Evolutionary conservation across 1,284 basidiomycete genomes (phyloP), one percentile per base, ranked within the genome.

Genomic region (Porodaedalea pini): DNA sequence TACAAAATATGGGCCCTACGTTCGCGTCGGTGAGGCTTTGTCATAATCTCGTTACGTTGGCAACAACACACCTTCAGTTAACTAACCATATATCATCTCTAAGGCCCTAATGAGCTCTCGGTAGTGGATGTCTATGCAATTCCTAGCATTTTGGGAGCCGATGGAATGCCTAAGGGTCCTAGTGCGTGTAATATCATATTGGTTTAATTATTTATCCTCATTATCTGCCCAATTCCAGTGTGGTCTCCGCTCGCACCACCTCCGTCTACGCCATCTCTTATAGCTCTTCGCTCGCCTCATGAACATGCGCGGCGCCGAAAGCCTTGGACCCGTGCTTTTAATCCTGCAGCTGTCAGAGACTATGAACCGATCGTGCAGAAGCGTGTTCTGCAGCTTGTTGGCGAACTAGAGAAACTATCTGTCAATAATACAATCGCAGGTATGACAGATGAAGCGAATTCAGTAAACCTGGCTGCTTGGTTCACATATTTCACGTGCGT

Each of bases 271-370:
- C 44, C 54, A 31, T n/a, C 54, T 15, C 19, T 56, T 7, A 56
- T 58, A 17, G 19, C 36, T 11, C 64, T 69, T 7, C 68, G 69
- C 10, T 67, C 75, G 61, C 59, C 67, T 21, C 66, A 67, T 17
- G 69, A 71, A 36, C 77, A 79, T 59, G 67, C 70, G 3, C 65
- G 68, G 7, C 65, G 72, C 32, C 73, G 77, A 27, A 69, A 69
- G 51, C 69, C 69, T 7, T 79, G 78, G 78, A 74, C 69, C 57
- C 68, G 70, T 39, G 77, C 71, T 4, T 76, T 78, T 61, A 71
- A 66, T 49, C 66, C 68, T 4, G 62, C 68, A 19, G 66, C 74
- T 4, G 60, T 79, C 19, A 73, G 67, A 60, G 72, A 69, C 27
- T 78, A 77, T 54, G 67, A 74, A 50, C 69, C 69, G 0, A 57